These are phyloP conservation scores for Aspergillus flavus DNA, from an alignment of 2,329 filamentous ascomycete genomes.

Conservation along the genomic window DNA sequence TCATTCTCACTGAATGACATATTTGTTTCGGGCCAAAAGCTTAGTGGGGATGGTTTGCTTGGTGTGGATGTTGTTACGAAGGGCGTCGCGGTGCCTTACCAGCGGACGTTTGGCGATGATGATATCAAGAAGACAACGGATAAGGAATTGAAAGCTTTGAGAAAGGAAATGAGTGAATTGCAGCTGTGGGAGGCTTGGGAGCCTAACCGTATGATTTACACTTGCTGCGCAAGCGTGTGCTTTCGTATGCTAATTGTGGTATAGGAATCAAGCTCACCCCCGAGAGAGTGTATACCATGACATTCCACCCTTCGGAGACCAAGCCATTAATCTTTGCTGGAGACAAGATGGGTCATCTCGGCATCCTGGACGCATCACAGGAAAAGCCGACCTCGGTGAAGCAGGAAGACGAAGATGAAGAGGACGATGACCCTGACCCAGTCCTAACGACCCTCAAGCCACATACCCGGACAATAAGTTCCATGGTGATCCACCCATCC, in stretches of 20 bases:
- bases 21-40: conserved; percentile 75
- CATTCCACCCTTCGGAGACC: conserved; percentile 82
- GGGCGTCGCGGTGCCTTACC: conserved; percentile 74
- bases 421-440: conserved; percentile 68
- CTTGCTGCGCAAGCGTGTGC: not conserved
- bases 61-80: conserved; percentile 60
- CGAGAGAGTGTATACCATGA: conserved; percentile 81
- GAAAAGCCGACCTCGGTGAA: conserved; percentile 47
- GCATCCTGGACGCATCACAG: conserved; percentile 76
- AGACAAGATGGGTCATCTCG: conserved; percentile 89
- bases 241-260: conserved; percentile 8
- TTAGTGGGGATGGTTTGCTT: conserved; percentile 67
- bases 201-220: conserved; percentile 65
- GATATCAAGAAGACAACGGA: conserved; percentile 80
- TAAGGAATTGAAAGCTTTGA: conserved; percentile 70
- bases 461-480: conserved; percentile 84
- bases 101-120: conserved; percentile 82
- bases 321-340: conserved; percentile 91
- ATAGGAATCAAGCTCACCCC: conserved; percentile 88
- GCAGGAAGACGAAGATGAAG: conserved; percentile 67
- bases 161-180: conserved; percentile 75
- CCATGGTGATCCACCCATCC: conserved; percentile 74
- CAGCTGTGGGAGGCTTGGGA: conserved; percentile 81
- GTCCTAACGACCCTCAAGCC: conserved; percentile 88
- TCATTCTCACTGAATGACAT: conserved; percentile 76